Conservation (phyloP, 2,329 filamentous ascomycete species). For the Arthrobotrys musiformis region DNA sequence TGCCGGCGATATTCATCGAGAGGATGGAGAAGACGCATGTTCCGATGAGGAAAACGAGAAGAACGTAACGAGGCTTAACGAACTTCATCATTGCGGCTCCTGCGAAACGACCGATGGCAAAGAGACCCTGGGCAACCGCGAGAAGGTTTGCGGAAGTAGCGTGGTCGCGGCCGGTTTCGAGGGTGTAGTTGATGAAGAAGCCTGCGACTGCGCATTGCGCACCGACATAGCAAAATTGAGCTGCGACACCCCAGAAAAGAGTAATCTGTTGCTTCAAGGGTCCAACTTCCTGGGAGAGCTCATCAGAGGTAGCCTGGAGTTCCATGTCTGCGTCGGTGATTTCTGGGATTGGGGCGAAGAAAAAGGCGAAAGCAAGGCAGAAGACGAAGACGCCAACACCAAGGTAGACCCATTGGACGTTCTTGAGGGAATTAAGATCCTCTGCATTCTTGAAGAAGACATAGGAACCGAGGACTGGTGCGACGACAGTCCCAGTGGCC, state of each 20-base stretch:
- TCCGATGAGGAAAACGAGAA: conserved; percentile 67
- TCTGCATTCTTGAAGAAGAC: conserved; percentile 72
- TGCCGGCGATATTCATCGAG: conserved; percentile 67
- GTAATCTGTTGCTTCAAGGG: conserved; percentile 70
- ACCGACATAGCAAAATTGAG: conserved; percentile 74
- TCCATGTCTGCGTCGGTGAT: conserved; percentile 71
- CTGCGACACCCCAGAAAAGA: conserved; percentile 71
- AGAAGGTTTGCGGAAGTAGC: conserved; percentile 67
- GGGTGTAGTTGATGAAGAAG: conserved; percentile 69
- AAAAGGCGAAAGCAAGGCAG: conserved; percentile 70
- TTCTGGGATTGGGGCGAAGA: conserved; percentile 68
- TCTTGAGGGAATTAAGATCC: conserved; percentile 67
- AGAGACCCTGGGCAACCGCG: conserved; percentile 71
- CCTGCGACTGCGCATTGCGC: conserved; percentile 66
- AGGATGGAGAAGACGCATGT: conserved; percentile 70
- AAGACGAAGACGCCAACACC: conserved; percentile 72
- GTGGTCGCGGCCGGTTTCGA: conserved; percentile 62
- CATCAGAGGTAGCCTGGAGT: conserved; percentile 65
- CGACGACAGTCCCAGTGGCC: conserved; percentile 68
- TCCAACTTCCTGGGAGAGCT: conserved; percentile 60
- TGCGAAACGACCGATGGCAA: conserved; percentile 71
- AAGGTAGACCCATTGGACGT: conserved; percentile 74
- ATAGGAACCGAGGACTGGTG: conserved; percentile 70
- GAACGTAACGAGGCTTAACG: conserved; percentile 69
- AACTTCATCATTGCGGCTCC: conserved; percentile 70